Base-by-base conservation (phyloP, 306 rosid genomes). In the Amphicarpaea edgeworthii region DNA sequence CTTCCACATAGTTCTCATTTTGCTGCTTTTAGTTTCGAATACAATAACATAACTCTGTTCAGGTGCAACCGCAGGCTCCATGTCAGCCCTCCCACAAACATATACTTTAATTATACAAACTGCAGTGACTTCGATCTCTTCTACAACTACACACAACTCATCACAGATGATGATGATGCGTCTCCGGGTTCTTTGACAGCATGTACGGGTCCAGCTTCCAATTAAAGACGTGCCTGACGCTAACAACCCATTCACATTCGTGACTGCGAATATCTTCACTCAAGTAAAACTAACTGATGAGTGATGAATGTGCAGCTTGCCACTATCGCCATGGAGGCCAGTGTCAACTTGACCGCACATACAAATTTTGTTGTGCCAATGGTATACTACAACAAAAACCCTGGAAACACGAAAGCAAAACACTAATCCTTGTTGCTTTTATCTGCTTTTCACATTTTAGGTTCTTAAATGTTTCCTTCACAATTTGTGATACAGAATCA, bases 141-240 rank as follows among this genome's bases (percentile, higher is more conserved):
- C 76, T 57, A 67, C 68, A 6, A 0, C n/a, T n/a, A n/a, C n/a
- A 0, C 8, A 4, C 37, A 30, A 0, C 30, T 3, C 34, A 1
- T 24, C 28, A 30, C 34, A 30, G 34, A 3, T 20, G n/a, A n/a
- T n/a, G 14, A 12, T 17, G 30, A 68, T 42, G 6, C 7, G 37
- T 30, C 11, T 20, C 14, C 0, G 9, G 23, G 46, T 17, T 49
- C 70, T 50, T 69, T 62, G 34, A 14, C 3, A 16, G 28, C n/a
- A 15, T 84, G 93, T 68, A 63, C 87, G 4, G 15, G 50, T 72
- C 37, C 8, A 2, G 7, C 85, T 86, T 72, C 93, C 88, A 5
- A 11, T 8, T 49, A 77, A 49, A 37, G 86, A 81, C 26, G 3
- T 64, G 10, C 42, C 83, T 23, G 79, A 47, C 9, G 1, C 28